Conservation (phyloP, 768 basidiomycete genomes). For the Kockovaella imperatae region DNA sequence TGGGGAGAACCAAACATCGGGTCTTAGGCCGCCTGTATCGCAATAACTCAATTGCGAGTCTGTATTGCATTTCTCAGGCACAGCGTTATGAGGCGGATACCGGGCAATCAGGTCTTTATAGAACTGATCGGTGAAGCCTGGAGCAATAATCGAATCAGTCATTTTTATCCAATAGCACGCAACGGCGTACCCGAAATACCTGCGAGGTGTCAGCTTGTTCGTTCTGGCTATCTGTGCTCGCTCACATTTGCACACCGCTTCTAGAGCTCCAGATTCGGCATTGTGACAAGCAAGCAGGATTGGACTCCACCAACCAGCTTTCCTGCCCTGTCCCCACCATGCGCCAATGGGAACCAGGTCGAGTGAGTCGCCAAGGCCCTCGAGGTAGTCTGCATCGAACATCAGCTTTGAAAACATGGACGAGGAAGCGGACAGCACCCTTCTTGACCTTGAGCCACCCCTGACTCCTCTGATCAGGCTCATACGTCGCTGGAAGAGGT, state of each 20-base stretch:
- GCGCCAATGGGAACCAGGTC: conserved; percentile 54
- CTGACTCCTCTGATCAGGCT: conserved; percentile 75
- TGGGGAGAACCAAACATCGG: conserved; percentile 48
- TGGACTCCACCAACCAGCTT: conserved; percentile 87
- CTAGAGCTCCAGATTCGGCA: conserved; percentile 53
- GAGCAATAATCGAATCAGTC: conserved; percentile 6
- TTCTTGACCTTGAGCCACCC: conserved; percentile 90
- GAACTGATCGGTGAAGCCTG: conserved; percentile 68
- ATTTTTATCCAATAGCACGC: conserved; percentile 2
- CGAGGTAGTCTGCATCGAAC: conserved; percentile 59
- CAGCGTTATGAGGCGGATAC: conserved; percentile 53
- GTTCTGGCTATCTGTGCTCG: too few species aligned
- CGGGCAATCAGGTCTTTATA: conserved; percentile 56
- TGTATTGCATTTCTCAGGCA: conserved; percentile 57
- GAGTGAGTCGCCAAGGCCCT: conserved; percentile 63
- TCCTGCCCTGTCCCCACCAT: conserved; percentile 84
- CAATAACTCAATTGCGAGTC: conserved; percentile 23
- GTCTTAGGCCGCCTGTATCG: conserved; percentile 39
- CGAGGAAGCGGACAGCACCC: conserved; percentile 13
- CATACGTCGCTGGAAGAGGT: conserved; percentile 74
- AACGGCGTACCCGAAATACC: not conserved
- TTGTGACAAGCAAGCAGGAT: conserved; percentile 74
- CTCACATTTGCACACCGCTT: conserved; percentile 86
- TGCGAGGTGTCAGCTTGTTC: not conserved
- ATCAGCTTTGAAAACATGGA: not conserved